Percentiles rank a stretch among this genome's conserved stretches.
These are phyloP conservation scores for Musa schizocarpa DNA, from an alignment of 176 grass and related monocot species.

Conservation along the genomic window DNA sequence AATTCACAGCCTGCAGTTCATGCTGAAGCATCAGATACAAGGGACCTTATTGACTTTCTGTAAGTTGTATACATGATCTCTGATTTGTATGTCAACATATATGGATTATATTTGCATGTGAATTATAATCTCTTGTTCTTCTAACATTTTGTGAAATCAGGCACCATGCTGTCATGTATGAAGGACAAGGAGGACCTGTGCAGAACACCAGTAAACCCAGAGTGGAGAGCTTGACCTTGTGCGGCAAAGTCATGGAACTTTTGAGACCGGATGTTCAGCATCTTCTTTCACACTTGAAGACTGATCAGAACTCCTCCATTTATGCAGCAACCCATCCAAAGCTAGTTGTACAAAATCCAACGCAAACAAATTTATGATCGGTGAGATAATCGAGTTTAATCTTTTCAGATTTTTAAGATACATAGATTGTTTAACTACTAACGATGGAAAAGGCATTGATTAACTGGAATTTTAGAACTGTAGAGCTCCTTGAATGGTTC, in stretches of 20 bases:
- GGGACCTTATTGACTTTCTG: conserved; percentile 95
- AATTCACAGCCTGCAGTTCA: conserved; percentile 61
- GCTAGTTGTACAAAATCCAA: conserved; percentile 46
- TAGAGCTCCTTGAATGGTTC: too few species aligned
- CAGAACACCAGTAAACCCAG: conserved; percentile 90
- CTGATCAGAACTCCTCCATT: conserved; percentile 61
- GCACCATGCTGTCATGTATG: conserved; percentile 94
- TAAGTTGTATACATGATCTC: conserved; percentile 30
- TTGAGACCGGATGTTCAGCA: conserved; percentile 85
- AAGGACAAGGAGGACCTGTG: conserved; percentile 94
- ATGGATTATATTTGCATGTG: neutral
- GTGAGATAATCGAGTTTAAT: neutral
- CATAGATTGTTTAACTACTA: too few species aligned
- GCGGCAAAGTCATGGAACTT: conserved; percentile 75
- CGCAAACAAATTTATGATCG: conserved; percentile 7
- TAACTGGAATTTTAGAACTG: too few species aligned
- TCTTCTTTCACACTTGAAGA: conserved; percentile 79
- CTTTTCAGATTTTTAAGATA: neutral
- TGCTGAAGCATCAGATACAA: conserved; percentile 71
- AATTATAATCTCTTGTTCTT: neutral
- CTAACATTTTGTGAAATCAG: conserved; percentile 26
- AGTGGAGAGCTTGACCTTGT: conserved; percentile 82
- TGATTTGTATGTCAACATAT: neutral
- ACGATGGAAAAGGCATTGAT: too few species aligned
- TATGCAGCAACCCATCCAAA: conserved; percentile 99